Evolutionary conservation across 2,329 filamentous ascomycete genomes (phyloP), one percentile per base, ranked within the genome.

Genomic region (Monosporascus sp.): DNA sequence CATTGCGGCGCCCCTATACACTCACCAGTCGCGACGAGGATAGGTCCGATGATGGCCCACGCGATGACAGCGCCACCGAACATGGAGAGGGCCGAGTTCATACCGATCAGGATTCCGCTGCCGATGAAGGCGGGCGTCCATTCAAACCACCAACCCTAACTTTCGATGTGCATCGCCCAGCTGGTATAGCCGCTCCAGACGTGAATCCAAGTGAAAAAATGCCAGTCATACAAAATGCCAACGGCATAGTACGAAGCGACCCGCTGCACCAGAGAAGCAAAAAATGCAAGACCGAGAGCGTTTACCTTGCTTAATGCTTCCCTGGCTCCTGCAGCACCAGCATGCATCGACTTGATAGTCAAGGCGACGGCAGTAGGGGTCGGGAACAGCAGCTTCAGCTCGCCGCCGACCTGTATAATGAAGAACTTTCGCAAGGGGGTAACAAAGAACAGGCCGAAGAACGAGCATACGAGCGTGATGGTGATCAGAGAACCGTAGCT

Each of bases 371-470:
- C 81, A 37, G 80, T 81, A 1, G 80, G 65, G 3, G 80, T 81
- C 4, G 81, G 81, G 69, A 85, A 85, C 57, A 84, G 72, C 50
- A 85, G 72, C 54, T 74, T 75, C 51, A 84, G 70, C 67, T 84
- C 80, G 60, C 81, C 74, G 3, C 81, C 81, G 14, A 86, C 80
- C 54, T 85, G 81, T 65, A 87, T 80, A 66, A 87, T 79, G 72
- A 86, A 87, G 72, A 87, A 87, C 63, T 85, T 85, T 54, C 84
- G 80, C 20, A 85, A 74, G 7, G 82, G 82, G 0, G 81, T 83
- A 48, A 79, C 79, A 58, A 85, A 83, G 66, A 84, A 83, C 55
- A 86, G 76, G 4, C 84, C 84, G 65, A 86, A 86, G 69, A 85
- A 84, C 9, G 79, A 81, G 54, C 80, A 81, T 48, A 85, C 79